These are phyloP conservation scores for Populus tremula DNA, from an alignment of 345 rosid genomes.

Conservation along the genomic window DNA sequence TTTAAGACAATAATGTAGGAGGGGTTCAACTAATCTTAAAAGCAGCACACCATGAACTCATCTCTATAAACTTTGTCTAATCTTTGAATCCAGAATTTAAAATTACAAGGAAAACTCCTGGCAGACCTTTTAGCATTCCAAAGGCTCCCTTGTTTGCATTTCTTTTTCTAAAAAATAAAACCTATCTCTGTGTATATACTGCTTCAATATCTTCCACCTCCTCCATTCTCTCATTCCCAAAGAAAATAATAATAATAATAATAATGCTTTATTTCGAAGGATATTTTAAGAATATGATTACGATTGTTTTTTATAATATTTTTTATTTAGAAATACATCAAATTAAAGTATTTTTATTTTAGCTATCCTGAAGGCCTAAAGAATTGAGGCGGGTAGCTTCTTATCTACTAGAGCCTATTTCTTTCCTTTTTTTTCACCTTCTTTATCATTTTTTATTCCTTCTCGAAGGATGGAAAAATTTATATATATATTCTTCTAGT, in stretches of 20 bases:
- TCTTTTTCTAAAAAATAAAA: background rate
- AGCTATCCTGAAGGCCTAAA: no score
- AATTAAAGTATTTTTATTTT: no score
- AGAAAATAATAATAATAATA: no score
- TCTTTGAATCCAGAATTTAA: background rate
- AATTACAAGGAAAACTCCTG: background rate
- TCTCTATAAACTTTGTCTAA: background rate
- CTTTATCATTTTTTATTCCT: no score
- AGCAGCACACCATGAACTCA: constrained; percentile 10
- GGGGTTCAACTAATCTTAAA: constrained; percentile 38
- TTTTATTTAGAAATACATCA: rapidly evolving
- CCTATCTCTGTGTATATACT: background rate
- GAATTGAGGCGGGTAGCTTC: no score
- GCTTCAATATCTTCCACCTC: background rate
- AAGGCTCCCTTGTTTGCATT: background rate
- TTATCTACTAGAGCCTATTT: no score
- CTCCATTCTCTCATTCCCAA: no score
- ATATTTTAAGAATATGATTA: rapidly evolving
- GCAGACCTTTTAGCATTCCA: constrained; percentile 3
- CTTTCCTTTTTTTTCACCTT: no score
- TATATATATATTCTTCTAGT: no score
- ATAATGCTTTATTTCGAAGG: no score
- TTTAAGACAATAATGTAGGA: constrained; percentile 28
- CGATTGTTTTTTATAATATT: rapidly evolving
- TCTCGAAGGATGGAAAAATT: no score